phyloP scores from a whole-genome alignment of 2,329 filamentous ascomycete species.

The Cyphellophora europaea region DNA sequence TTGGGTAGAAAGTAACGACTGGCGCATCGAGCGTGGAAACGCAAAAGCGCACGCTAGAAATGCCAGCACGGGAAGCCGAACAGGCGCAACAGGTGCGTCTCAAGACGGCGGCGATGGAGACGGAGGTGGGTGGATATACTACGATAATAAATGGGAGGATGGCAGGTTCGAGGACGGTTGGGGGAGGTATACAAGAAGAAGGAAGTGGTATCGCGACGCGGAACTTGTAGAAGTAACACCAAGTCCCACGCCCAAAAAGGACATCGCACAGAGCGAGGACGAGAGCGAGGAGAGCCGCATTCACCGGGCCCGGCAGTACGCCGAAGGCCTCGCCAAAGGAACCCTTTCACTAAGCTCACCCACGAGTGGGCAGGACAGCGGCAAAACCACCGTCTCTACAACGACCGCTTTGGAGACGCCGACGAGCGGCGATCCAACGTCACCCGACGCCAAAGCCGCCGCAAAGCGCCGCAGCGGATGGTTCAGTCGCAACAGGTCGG shows the following conservation, averaged over 20 bases:
- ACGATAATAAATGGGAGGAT: conserved; percentile 96
- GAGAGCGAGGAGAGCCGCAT: conserved; percentile 14
- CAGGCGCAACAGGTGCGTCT: conserved; percentile 11
- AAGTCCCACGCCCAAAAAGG: conserved; percentile 34
- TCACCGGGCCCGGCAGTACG: conserved; percentile 13
- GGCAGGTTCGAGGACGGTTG: conserved; percentile 84
- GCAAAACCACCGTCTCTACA: neutral
- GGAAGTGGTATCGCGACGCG: conserved; percentile 95
- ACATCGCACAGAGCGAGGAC: conserved; percentile 20
- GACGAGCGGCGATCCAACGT: conserved; percentile 8
- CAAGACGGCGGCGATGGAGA: conserved; percentile 38
- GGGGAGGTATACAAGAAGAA: conserved; percentile 83
- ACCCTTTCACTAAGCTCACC: neutral
- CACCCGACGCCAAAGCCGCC: conserved; percentile 5
- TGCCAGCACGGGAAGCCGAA: conserved; percentile 28
- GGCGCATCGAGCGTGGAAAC: conserved; percentile 69
- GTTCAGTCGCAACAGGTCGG: conserved; percentile 14
- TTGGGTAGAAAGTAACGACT: conserved; percentile 79
- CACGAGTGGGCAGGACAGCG: neutral
- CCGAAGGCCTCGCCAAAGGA: conserved; percentile 5
- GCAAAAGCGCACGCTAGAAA: conserved; percentile 10
- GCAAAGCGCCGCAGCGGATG: conserved; percentile 11
- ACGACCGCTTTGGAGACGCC: conserved; percentile 3
- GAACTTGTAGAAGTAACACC: conserved; percentile 71
- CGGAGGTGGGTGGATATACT: conserved; percentile 87